Evolutionary conservation across 2,329 filamentous ascomycete species (phyloP), one percentile per base, ranked within the genome.

Genomic region (Talaromyces verruculosus): DNA sequence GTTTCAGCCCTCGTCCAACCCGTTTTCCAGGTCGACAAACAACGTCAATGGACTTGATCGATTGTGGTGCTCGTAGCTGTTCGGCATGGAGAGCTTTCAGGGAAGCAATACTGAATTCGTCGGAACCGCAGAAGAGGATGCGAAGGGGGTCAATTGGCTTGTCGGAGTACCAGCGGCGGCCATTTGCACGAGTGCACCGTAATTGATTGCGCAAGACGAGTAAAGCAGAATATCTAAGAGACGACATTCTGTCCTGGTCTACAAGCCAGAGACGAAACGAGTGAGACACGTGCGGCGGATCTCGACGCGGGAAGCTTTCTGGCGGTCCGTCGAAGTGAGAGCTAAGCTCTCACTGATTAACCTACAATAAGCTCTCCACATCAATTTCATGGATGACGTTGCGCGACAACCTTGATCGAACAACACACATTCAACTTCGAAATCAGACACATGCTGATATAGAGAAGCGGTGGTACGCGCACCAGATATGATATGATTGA

Each of bases 81-180:
- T 92, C 89, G 5, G 80, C 73, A 71, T 89, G 77, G 39, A 99
- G 80, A 5, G 91, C 90, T 66, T 81, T 81, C 60, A 99, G 82
- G 1, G 92, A 92, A 62, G 85, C 85, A 72, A 90, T 90, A 80
- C 94, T 97, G 78, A 98, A 97, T 2, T 88, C 84, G 77, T 99
- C 95, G 2, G 94, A 95, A 68, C 95, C 95, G 79, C 93, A 98
- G 79, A 97, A 99, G 3, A 99, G 85, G 63, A 99, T 92, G 39
- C 89, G 85, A 37, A 99, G 83, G 2, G 92, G 91, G 17, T 83
- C 77, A 69, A 75, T 73, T 10, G 73, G 65, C 61, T 73, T 77
- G 39, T 73, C 77, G 1, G 77, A 69, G 39, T 74, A 71, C 37
- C 66, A 71, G 13, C 65, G 59, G 17, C 35, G 41, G 17, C 55